These are phyloP conservation scores for Aspergillus costaricaensis DNA, from an alignment of 2,329 filamentous ascomycete species.

Conservation along the genomic window DNA sequence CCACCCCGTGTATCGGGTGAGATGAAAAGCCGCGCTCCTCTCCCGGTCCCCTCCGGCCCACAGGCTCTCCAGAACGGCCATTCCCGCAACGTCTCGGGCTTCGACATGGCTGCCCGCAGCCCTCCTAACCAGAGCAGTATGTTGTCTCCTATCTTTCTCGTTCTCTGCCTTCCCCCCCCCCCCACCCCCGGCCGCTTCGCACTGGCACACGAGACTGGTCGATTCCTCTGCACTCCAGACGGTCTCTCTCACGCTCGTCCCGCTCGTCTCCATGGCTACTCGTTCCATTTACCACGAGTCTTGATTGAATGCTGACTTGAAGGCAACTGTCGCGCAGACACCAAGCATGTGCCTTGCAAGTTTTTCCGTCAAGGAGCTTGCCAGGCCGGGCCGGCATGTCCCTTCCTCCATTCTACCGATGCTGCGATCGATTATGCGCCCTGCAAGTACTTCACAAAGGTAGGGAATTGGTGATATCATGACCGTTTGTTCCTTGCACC, in stretches of 20 bases:
- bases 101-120: conserved; percentile 50
- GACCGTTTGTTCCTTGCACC: background rate
- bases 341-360: conserved; percentile 97
- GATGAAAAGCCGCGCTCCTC: conserved; percentile 45
- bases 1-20: conserved; percentile 36
- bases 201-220: background rate
- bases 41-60: conserved; percentile 40
- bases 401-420: conserved; percentile 92
- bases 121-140: conserved; percentile 49
- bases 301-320: background rate
- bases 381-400: conserved; percentile 93
- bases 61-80: conserved; percentile 42
- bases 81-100: conserved; percentile 44
- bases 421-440: conserved; percentile 78
- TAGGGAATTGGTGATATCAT: conserved; percentile 41
- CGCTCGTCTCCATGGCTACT: background rate
- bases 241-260: background rate
- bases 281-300: no score
- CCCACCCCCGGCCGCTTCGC: no score
- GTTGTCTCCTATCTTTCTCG: conserved; percentile 16
- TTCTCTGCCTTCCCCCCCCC: background rate
- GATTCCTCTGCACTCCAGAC: background rate
- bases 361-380: conserved; percentile 97
- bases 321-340: conserved; percentile 60
- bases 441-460: conserved; percentile 99